Evolutionary conservation across 2,329 filamentous ascomycete genomes (phyloP).

Genomic region (Penicillium capsulatum): DNA sequence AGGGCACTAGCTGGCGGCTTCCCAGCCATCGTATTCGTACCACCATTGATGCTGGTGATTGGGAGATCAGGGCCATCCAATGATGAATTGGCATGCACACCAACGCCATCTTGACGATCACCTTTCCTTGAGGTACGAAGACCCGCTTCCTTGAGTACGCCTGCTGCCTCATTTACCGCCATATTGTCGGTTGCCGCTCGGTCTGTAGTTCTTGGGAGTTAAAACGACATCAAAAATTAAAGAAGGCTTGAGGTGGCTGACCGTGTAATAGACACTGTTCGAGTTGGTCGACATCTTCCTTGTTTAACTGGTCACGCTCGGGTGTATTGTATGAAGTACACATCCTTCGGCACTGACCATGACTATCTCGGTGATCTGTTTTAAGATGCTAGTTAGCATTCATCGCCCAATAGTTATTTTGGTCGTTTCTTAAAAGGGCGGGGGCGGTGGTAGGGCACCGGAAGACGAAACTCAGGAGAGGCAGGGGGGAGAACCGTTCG

Average conservation of each 20-base stretch:
- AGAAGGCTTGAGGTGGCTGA: background rate
- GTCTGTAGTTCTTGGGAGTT: background rate
- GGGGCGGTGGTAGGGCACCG: background rate
- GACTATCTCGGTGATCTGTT: background rate
- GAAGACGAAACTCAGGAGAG: background rate
- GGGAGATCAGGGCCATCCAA: background rate
- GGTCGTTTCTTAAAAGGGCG: background rate
- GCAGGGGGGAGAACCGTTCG: background rate
- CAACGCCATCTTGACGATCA: background rate
- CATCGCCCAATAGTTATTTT: background rate
- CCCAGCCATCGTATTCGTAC: background rate
- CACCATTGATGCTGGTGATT: background rate
- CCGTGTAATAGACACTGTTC: background rate
- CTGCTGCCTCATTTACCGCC: background rate
- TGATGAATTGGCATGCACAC: background rate
- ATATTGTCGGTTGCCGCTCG: background rate
- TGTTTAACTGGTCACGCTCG: background rate
- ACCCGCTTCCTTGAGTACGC: background rate
- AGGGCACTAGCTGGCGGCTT: background rate
- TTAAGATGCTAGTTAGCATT: background rate
- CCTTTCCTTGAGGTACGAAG: background rate
- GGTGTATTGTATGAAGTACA: background rate
- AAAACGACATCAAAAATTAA: background rate
- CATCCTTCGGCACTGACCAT: background rate
- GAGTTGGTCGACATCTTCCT: background rate